These are phyloP conservation scores for Mercurialis annua DNA, from an alignment of 345 rosid genomes.

Conservation along the genomic window DNA sequence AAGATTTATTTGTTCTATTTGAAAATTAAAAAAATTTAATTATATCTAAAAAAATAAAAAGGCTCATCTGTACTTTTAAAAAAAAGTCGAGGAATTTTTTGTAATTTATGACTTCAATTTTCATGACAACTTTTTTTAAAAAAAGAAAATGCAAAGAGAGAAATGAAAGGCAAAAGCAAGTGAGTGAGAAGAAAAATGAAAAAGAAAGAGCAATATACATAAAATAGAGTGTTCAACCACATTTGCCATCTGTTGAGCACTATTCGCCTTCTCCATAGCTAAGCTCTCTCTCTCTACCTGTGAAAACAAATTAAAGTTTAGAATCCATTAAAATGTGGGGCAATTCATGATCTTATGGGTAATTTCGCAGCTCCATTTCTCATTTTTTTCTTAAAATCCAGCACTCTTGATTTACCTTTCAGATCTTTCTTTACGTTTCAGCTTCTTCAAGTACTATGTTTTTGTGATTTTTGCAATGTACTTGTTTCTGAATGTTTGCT, in stretches of 20 bases:
- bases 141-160: neutral
- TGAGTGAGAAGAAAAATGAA: neutral
- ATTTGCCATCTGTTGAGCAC: slow-evolving; percentile 23
- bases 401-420: neutral
- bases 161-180: neutral
- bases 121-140: neutral
- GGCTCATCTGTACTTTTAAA: too few species aligned
- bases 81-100: too few species aligned
- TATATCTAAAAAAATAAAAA: too few species aligned
- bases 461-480: neutral
- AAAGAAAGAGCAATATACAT: neutral
- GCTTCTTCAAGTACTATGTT: neutral
- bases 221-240: neutral
- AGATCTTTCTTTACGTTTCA: neutral
- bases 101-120: neutral
- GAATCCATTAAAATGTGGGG: slow-evolving; percentile 1
- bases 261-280: slow-evolving; percentile 19
- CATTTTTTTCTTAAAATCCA: neutral
- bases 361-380: neutral
- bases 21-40: too few species aligned
- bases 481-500: neutral
- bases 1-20: neutral
- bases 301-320: neutral
- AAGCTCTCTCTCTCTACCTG: neutral
- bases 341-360: neutral